phyloP scores from a whole-genome alignment of 169 alveolate genomes.

The Plasmodium vinckei region DNA sequence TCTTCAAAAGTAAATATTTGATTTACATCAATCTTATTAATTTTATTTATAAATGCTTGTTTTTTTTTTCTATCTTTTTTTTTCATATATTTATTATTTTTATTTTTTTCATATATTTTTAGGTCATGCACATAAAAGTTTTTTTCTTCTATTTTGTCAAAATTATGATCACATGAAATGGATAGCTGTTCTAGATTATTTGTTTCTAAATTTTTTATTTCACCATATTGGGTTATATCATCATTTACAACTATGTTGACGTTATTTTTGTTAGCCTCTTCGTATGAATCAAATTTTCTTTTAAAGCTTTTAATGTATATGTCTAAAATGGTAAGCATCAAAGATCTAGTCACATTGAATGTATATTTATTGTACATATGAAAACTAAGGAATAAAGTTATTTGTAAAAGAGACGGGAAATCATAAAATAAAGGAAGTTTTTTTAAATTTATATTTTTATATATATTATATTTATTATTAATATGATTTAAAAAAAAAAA shows the following conservation, averaged over 20 bases:
- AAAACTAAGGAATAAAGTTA: neutral
- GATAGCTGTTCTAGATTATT: too few relatives aligned
- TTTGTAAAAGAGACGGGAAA: slow-evolving; percentile 7
- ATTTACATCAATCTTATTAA: neutral
- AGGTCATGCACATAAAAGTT: slow-evolving; percentile 25
- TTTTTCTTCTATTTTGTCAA: neutral
- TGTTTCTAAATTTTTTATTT: neutral
- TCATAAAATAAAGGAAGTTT: neutral
- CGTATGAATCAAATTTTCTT: too few relatives aligned
- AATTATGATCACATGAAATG: neutral
- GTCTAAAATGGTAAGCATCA: neutral
- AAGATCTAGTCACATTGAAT: neutral
- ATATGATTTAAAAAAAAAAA: slow-evolving; percentile 17
- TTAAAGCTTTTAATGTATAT: too few relatives aligned
- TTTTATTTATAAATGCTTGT: slow-evolving; percentile 12
- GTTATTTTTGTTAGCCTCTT: neutral
- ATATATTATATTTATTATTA: slow-evolving; percentile 24
- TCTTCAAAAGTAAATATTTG: slow-evolving; percentile 34
- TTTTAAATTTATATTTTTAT: neutral
- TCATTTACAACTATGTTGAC: neutral
- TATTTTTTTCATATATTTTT: slow-evolving; percentile 40
- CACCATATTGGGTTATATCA: neutral
- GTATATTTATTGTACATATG: neutral
- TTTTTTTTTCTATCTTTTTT: slow-evolving; percentile 44
- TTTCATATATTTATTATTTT: slow-evolving; percentile 48